phyloP scores from a whole-genome alignment of 805 yeast genomes.

The Wickerhamiella shivajii region DNA sequence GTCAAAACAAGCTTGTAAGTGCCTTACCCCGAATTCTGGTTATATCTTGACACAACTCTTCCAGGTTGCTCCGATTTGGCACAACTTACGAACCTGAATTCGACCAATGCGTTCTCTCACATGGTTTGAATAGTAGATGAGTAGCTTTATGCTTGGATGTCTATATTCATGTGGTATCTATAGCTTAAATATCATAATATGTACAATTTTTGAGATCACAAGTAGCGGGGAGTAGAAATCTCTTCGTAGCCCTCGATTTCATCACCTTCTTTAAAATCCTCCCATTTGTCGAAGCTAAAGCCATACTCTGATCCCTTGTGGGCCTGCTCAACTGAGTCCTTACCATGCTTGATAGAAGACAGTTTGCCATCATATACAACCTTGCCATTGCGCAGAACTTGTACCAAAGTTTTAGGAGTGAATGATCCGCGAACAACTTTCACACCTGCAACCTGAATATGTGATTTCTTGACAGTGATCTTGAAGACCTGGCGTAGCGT shows the following conservation, averaged over 20 bases:
- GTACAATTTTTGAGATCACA: constrained; percentile 14
- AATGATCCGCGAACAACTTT: constrained; percentile 58
- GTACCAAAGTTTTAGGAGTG: constrained; percentile 41
- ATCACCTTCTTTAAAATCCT: constrained; percentile 62
- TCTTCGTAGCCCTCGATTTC: constrained; percentile 59
- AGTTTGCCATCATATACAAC: constrained; percentile 43
- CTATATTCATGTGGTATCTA: too few species aligned
- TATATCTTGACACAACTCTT: too few species aligned
- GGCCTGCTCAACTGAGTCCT: constrained; percentile 64
- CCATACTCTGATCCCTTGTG: constrained; percentile 90
- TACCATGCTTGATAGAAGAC: constrained; percentile 63
- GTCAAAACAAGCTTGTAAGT: too few species aligned
- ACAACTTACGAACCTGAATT: too few species aligned
- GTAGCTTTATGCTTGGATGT: too few species aligned
- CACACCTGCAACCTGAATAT: constrained; percentile 71
- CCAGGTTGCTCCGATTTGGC: too few species aligned
- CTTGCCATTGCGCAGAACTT: constrained; percentile 39
- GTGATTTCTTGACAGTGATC: constrained; percentile 39
- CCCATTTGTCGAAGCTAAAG: constrained; percentile 50
- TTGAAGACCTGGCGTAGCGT: constrained; percentile 58
- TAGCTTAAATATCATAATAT: neutral
- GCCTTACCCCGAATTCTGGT: too few species aligned
- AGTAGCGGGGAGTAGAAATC: constrained; percentile 38
- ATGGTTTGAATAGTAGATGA: too few species aligned
- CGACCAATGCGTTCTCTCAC: too few species aligned